phyloP scores from a whole-genome alignment of 1,284 basidiomycete species.

The Leccinum angustisporum region DNA sequence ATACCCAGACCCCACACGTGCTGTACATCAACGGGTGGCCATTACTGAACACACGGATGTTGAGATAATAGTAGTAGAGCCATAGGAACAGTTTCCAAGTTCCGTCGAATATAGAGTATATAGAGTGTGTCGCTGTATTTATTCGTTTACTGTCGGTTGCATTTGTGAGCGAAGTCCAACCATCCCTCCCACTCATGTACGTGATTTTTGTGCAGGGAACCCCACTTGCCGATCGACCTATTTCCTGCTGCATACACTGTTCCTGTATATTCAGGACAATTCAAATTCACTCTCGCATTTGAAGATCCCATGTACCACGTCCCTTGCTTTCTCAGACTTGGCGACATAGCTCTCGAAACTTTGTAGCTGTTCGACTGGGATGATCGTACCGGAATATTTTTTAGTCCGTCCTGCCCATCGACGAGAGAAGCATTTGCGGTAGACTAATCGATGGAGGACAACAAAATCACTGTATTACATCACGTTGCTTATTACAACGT shows the following conservation, averaged over 20 bases:
- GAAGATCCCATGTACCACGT: neutral
- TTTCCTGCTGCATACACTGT: neutral
- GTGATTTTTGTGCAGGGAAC: no score
- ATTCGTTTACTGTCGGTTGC: neutral
- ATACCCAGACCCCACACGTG: conserved; percentile 40
- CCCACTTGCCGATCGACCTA: neutral
- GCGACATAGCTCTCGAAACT: neutral
- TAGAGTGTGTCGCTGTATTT: neutral
- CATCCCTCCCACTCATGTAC: no score
- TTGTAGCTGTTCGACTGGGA: neutral
- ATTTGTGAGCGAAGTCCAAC: no score
- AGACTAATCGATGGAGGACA: neutral
- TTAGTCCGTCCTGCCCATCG: neutral
- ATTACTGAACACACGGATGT: conserved; percentile 69
- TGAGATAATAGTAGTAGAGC: conserved; percentile 42
- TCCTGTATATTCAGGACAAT: no score
- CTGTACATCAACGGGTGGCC: conserved; percentile 78
- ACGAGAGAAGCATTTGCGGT: neutral
- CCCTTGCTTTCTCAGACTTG: neutral
- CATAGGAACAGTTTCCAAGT: neutral
- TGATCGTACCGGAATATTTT: neutral
- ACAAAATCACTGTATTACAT: neutral
- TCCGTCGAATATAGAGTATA: neutral
- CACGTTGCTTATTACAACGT: neutral
- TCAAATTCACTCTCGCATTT: neutral